Base-by-base conservation (phyloP, 345 rosid genomes). In the Fremontodendron californicum region DNA sequence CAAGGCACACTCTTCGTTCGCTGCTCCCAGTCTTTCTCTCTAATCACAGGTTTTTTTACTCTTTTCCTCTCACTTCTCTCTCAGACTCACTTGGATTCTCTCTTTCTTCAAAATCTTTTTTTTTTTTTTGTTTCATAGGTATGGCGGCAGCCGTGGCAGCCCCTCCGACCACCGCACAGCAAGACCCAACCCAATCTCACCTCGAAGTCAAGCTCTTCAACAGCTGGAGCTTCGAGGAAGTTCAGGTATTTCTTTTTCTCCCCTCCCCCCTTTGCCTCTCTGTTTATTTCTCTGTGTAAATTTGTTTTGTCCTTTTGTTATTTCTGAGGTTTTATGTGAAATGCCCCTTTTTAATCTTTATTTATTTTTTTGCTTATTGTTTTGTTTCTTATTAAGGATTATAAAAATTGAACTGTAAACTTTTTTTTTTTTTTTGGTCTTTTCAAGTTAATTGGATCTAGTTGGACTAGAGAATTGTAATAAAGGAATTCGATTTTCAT, bases 181-280 rank as follows among this genome's bases (percentile, higher is more conserved):
- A 23, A 10, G 84, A 75, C 13, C 69, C 75, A 5, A 16, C 66
- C 43, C 80, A 84, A 75, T 46, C 80, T 63, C 80, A 72, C 63
- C 61, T 52, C 19, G 92, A 89, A n/a, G 91, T 91, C 71, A 94
- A 92, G 89, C 94, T 94, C 76, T 94, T 93, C 88, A 88, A 89
- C 68, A 93, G 92, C 39, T 94, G 98, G 98, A 78, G 87, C 55
- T 94, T 89, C 71, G 98, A 94, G 33, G 97, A 91, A 55, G 87
- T 91, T 73, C 69, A 87, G 88, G 98, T 94, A 51, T 27, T 23
- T 57, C 15, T 21, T 55, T 21, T 55, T 29, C 29, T 45, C 57
- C 45, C 15, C 51, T 67, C 27, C 2, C 6, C 45, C 46, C 9
- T 37, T 35, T 46, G 27, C 62, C 52, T 25, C 40, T 75, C 42